Percentiles rank a stretch among this genome's conserved stretches.
Evolutionary conservation across 2,329 filamentous ascomycete genomes (phyloP).

Genomic region (Cladosporium sp.): DNA sequence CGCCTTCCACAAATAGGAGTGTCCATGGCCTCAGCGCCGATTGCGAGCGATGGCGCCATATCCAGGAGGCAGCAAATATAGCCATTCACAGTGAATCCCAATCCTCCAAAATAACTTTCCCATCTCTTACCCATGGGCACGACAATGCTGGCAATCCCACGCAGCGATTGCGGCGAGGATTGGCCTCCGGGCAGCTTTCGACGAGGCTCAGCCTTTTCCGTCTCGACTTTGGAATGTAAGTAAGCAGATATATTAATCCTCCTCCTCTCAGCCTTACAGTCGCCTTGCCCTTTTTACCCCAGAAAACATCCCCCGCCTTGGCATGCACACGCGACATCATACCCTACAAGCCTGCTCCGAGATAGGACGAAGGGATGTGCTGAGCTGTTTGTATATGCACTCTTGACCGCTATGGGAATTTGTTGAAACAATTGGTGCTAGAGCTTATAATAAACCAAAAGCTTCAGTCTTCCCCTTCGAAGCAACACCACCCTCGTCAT

Average conservation of each 20-base stretch:
- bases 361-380: neutral
- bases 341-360: slow-evolving; percentile 1
- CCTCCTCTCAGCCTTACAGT: neutral
- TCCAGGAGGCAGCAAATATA: neutral
- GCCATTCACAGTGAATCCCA: neutral
- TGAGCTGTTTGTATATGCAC: neutral
- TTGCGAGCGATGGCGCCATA: slow-evolving; percentile 21
- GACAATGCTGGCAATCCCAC: slow-evolving; percentile 14
- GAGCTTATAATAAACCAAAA: neutral
- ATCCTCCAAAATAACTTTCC: neutral
- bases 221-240: slow-evolving; percentile 13
- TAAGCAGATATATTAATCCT: neutral
- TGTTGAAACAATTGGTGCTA: neutral
- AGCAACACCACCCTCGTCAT: neutral
- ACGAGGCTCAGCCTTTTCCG: slow-evolving; percentile 12
- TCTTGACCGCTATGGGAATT: neutral
- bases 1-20: neutral
- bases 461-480: neutral
- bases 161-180: slow-evolving; percentile 17
- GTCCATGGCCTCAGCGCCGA: slow-evolving; percentile 14
- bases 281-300: neutral
- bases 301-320: slow-evolving; percentile 19
- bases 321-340: slow-evolving; percentile 19
- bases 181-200: slow-evolving; percentile 16
- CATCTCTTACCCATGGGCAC: neutral